phyloP scores from a whole-genome alignment of 2,329 filamentous ascomycete species.

The Aureobasidium sp. region DNA sequence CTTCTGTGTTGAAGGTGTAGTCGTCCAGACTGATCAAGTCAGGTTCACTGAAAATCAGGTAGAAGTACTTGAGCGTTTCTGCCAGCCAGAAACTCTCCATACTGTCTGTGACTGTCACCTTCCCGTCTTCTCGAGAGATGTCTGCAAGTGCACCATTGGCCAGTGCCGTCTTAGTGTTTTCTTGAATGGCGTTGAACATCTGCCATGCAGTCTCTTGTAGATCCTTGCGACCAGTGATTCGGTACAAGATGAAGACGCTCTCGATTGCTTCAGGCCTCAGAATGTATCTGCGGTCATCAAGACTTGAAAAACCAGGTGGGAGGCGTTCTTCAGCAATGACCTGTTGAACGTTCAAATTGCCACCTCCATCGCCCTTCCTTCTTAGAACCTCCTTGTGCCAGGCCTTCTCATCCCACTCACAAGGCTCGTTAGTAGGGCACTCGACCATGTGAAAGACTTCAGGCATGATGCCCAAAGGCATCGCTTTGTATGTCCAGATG shows the following conservation, averaged over 20 bases:
- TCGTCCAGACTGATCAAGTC: conserved; percentile 39
- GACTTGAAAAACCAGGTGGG: conserved; percentile 37
- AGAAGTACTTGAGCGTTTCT: conserved; percentile 46
- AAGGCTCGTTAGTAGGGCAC: conserved; percentile 38
- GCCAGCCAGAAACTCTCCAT: conserved; percentile 47
- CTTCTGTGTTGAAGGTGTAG: conserved; percentile 46
- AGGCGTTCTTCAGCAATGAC: conserved; percentile 33
- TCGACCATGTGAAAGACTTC: conserved; percentile 49
- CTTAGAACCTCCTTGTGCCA: conserved; percentile 39
- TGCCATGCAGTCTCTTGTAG: conserved; percentile 42
- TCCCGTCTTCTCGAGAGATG: conserved; percentile 31
- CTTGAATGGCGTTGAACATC: conserved; percentile 42
- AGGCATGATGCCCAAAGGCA: conserved; percentile 54
- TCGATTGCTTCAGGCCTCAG: conserved; percentile 53
- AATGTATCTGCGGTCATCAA: conserved; percentile 40
- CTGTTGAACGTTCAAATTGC: conserved; percentile 22
- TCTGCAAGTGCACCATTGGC: conserved; percentile 41
- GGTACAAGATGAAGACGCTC: conserved; percentile 54
- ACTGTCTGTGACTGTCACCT: conserved; percentile 33
- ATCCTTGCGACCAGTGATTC: conserved; percentile 48
- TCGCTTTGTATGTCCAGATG: conserved; percentile 55
- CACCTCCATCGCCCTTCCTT: conserved; percentile 16
- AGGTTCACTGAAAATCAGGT: conserved; percentile 39
- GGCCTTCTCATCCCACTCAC: conserved; percentile 47
- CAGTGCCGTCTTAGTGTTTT: conserved; percentile 36